These are phyloP conservation scores for Hygrophorus pudorinus DNA, from an alignment of 768 basidiomycete species.

Conservation along the genomic window DNA sequence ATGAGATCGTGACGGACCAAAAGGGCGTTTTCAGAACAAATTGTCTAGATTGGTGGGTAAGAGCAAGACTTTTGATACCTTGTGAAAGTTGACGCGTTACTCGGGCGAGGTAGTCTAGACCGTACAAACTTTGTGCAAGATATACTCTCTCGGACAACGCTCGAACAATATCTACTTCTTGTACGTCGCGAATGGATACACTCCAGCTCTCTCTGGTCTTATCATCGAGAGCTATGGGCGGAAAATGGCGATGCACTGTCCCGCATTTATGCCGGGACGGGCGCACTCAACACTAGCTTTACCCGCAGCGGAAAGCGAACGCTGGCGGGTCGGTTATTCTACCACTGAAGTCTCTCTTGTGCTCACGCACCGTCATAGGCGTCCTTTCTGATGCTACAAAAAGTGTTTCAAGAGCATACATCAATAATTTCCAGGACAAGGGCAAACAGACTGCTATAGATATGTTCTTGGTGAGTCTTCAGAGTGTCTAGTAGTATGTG, in stretches of 20 bases:
- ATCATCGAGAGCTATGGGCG: constrained; percentile 94
- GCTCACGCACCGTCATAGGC: constrained; percentile 30
- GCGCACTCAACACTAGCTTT: constrained; percentile 91
- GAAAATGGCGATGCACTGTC: constrained; percentile 93
- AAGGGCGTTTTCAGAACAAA: constrained; percentile 90
- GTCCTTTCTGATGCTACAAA: constrained; percentile 95
- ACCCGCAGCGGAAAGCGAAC: constrained; percentile 94
- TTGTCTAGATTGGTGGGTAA: constrained; percentile 80
- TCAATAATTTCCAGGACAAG: constrained; percentile 96
- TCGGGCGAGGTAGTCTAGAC: constrained; percentile 56
- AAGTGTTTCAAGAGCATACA: constrained; percentile 90
- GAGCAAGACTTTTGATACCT: constrained; percentile 3
- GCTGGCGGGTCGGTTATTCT: constrained; percentile 50
- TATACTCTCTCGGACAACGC: constrained; percentile 71
- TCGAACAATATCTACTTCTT: constrained; percentile 76
- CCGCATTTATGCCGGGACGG: constrained; percentile 89
- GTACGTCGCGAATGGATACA: constrained; percentile 70
- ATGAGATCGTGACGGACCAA: constrained; percentile 78
- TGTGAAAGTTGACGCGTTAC: constrained; percentile 5
- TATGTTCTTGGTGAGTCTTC: constrained; percentile 70
- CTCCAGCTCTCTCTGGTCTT: constrained; percentile 62
- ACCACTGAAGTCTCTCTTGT: constrained; percentile 3
- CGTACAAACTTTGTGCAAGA: constrained; percentile 98
- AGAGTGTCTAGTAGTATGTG: neutral
- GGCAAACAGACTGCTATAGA: constrained; percentile 92